These are phyloP conservation scores for Solanum pennellii DNA, from an alignment of 257 asterid species.

Conservation along the genomic window DNA sequence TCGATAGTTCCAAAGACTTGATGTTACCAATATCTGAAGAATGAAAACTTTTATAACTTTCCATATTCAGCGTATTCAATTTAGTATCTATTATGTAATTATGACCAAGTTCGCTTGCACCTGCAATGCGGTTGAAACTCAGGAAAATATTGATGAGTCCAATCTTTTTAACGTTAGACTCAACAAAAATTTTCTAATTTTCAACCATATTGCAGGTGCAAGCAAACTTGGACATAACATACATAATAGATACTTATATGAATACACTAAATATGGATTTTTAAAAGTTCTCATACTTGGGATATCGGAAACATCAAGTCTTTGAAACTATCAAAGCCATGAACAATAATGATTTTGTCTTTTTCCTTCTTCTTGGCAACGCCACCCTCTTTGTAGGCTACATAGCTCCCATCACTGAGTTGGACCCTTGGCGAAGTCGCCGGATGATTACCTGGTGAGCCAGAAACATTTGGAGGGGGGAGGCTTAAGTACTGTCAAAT, in stretches of 20 bases:
- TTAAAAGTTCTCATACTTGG: constrained; percentile 23
- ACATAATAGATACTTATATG: background rate
- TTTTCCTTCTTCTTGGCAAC: constrained; percentile 48
- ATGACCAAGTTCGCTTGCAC: background rate
- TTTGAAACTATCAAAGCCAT: constrained; percentile 64
- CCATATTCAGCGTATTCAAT: background rate
- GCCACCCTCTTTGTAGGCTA: constrained; percentile 68
- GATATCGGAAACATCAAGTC: constrained; percentile 42
- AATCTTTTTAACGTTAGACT: background rate
- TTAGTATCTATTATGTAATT: background rate
- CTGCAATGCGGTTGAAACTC: background rate
- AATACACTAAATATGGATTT: background rate
- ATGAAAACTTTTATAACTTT: constrained; percentile 10
- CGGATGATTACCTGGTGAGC: constrained; percentile 64
- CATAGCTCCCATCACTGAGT: constrained; percentile 58
- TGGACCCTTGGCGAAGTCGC: constrained; percentile 56
- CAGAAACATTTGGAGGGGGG: constrained; percentile 50
- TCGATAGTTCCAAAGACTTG: constrained; percentile 57
- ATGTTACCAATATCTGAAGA: constrained; percentile 40
- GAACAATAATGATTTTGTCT: constrained; percentile 42
- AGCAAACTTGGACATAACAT: background rate
- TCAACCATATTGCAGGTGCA: background rate
- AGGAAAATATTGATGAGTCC: background rate
- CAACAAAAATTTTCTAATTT: background rate
- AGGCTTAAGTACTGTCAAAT: constrained; percentile 40